phyloP scores from a whole-genome alignment of 2,329 filamentous ascomycete genomes.

The Magnaporthiopsis poae region DNA sequence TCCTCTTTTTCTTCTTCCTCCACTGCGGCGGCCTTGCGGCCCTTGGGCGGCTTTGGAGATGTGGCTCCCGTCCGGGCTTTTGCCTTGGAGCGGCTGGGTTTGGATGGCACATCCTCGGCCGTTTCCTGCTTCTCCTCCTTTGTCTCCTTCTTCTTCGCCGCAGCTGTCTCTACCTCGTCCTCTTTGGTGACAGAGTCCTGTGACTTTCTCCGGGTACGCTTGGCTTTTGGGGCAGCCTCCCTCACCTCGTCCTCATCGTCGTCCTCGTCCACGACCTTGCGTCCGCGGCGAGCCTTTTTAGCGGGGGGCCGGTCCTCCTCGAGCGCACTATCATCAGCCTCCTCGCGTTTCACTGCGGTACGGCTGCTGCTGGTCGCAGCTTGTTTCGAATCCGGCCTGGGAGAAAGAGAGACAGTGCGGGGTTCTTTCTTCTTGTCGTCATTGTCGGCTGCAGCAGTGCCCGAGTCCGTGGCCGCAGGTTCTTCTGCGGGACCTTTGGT shows the following conservation, averaged over 20 bases:
- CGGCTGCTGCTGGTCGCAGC: slow-evolving; percentile 12
- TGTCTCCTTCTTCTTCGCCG: slow-evolving; percentile 13
- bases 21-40: slow-evolving; percentile 28
- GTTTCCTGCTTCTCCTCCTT: slow-evolving; percentile 16
- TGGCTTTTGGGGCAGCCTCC: slow-evolving; percentile 21
- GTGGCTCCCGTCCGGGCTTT: too few species aligned
- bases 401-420: slow-evolving; percentile 14
- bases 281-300: slow-evolving; percentile 44
- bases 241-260: slow-evolving; percentile 39
- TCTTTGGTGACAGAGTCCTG: slow-evolving; percentile 12
- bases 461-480: slow-evolving; percentile 13
- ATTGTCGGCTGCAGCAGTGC: slow-evolving; percentile 21
- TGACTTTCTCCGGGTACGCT: slow-evolving; percentile 15
- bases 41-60: slow-evolving; percentile 28
- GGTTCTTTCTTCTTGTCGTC: slow-evolving; percentile 40
- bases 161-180: slow-evolving; percentile 13
- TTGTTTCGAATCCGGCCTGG: slow-evolving; percentile 10
- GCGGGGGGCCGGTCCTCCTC: slow-evolving; percentile 50
- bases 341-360: slow-evolving; percentile 21
- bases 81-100: slow-evolving; percentile 19
- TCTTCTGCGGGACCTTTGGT: slow-evolving; percentile 3
- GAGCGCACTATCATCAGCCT: slow-evolving; percentile 24
- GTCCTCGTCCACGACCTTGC: slow-evolving; percentile 41
- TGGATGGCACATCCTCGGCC: slow-evolving; percentile 36
- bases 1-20: slow-evolving; percentile 33